A percentile compares a stretch with the other conserved stretches of the same genome.
phyloP scores from a whole-genome alignment of 768 basidiomycete species.

The Solioccasus polychromus region DNA sequence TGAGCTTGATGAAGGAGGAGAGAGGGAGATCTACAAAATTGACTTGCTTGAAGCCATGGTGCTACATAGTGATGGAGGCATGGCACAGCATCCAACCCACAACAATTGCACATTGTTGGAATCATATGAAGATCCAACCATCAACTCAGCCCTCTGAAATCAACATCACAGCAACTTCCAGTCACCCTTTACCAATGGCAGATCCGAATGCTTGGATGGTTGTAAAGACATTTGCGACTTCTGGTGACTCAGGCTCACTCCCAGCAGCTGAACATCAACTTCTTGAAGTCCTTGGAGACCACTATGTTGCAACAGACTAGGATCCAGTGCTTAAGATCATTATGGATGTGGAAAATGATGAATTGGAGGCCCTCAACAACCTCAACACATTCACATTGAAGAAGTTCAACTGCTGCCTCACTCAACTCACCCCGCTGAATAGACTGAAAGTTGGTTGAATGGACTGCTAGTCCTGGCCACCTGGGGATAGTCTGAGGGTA shows the following conservation, averaged over 20 bases:
- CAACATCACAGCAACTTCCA: not conserved
- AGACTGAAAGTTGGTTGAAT: too few relatives aligned
- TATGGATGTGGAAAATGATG: not conserved
- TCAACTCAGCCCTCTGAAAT: not conserved
- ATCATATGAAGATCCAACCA: not conserved
- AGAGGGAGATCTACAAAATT: constrained; percentile 3
- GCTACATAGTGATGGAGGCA: not conserved
- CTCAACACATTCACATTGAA: not conserved
- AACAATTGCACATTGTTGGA: constrained; percentile 2
- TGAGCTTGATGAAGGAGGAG: constrained; percentile 3
- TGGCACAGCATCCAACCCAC: not conserved
- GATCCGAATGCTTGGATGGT: not conserved
- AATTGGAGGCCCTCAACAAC: not conserved
- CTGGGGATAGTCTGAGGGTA: too few relatives aligned
- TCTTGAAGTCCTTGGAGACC: not conserved
- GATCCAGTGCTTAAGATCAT: not conserved
- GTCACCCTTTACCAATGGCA: not conserved
- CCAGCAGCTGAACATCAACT: not conserved
- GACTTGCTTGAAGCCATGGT: constrained; percentile 5
- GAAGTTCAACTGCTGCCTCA: not conserved
- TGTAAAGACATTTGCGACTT: not conserved
- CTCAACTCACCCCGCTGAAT: too few relatives aligned
- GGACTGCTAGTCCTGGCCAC: too few relatives aligned
- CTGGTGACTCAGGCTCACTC: too few relatives aligned
- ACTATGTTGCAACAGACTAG: not conserved